phyloP scores from a whole-genome alignment of 768 basidiomycete species.

The Butyriboletus loyo region DNA sequence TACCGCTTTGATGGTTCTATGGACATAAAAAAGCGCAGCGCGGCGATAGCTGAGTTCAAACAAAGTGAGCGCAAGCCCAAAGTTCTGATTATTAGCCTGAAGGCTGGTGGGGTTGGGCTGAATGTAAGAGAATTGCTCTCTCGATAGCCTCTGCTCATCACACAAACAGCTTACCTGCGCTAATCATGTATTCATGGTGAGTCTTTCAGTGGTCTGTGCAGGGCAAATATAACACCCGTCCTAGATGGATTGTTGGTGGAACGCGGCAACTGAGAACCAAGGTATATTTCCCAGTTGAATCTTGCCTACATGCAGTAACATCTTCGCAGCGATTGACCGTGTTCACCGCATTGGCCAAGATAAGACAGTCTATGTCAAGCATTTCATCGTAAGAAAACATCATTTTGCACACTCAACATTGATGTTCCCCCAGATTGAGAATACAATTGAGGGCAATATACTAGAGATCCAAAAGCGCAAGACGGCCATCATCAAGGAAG shows the following conservation, averaged over 20 bases:
- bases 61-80: constrained; percentile 65
- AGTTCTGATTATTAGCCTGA: constrained; percentile 74
- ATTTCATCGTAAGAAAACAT: constrained; percentile 65
- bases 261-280: constrained; percentile 79
- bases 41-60: constrained; percentile 77
- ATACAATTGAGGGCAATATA: constrained; percentile 80
- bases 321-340: constrained; percentile 71
- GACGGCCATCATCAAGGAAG: constrained; percentile 82
- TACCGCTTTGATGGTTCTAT: constrained; percentile 92
- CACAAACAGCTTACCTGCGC: constrained; percentile 62
- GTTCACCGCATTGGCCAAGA: constrained; percentile 86
- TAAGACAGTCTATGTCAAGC: constrained; percentile 77
- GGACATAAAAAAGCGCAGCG: constrained; percentile 77
- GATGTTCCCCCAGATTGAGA: constrained; percentile 46
- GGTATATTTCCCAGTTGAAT: constrained; percentile 36
- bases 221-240: constrained; percentile 1
- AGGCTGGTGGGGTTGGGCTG: constrained; percentile 90
- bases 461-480: constrained; percentile 82
- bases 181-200: constrained; percentile 84
- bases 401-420: background rate
- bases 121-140: constrained; percentile 50
- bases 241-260: constrained; percentile 95
- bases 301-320: constrained; percentile 2
- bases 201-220: constrained; percentile 2
- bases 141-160: background rate